phyloP scores from a whole-genome alignment of 1,284 basidiomycete species.

The Peniophora sp. region DNA sequence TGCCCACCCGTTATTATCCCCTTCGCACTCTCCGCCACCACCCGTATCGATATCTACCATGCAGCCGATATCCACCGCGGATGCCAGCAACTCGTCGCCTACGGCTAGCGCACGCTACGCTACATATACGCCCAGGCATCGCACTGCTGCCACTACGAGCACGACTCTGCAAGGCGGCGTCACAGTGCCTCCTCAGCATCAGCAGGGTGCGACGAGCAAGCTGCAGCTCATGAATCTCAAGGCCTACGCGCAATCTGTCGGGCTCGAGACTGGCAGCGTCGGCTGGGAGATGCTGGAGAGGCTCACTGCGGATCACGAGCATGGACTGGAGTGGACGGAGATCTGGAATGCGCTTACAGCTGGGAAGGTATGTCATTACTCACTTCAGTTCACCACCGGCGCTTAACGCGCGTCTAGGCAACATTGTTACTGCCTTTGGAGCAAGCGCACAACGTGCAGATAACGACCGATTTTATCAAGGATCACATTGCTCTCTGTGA shows the following conservation, averaged over 20 bases:
- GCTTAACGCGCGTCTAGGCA: conserved; percentile 39
- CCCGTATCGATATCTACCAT: conserved; percentile 12
- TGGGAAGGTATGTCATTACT: conserved; percentile 49
- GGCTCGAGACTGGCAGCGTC: conserved; percentile 59
- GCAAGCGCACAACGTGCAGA: conserved; percentile 35
- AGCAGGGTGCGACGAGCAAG: conserved; percentile 51
- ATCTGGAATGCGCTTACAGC: conserved; percentile 60
- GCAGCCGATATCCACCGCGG: conserved; percentile 13
- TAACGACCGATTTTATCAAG: conserved; percentile 69
- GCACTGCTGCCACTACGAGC: conserved; percentile 42
- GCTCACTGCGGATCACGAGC: conserved; percentile 59
- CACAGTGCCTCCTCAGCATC: conserved; percentile 26
- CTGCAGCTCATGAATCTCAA: conserved; percentile 77
- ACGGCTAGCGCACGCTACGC: conserved; percentile 34
- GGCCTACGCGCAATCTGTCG: conserved; percentile 69
- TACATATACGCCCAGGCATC: conserved; percentile 47
- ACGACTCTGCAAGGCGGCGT: conserved; percentile 26
- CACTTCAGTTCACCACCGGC: neutral
- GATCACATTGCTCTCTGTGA: conserved; percentile 72
- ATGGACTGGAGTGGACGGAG: conserved; percentile 64
- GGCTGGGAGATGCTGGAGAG: conserved; percentile 84
- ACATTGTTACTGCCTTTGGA: conserved; percentile 73
- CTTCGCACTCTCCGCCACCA: conserved; percentile 21
- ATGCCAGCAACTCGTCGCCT: neutral
- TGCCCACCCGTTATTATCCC: conserved; percentile 57